Base-by-base conservation (phyloP, 1,139 yeast genomes). In the Debaryomyces psychrophilus region DNA sequence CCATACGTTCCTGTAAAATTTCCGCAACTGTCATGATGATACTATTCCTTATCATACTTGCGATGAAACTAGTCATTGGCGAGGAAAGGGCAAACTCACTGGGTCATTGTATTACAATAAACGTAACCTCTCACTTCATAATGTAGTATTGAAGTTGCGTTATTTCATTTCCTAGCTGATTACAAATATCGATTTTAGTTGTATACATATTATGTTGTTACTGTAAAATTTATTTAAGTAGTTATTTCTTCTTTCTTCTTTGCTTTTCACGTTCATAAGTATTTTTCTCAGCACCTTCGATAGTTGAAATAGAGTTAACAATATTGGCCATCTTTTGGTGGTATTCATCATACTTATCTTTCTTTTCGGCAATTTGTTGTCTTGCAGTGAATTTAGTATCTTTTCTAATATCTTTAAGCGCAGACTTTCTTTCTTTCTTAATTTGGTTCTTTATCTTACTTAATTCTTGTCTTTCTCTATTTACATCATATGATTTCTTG, bases 281-380 rank as follows among this genome's bases (percentile, higher is more conserved):
- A 63, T 93, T 92, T 76, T 88, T 87, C 61, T 90, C 97, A 5
- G 95, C 88, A 58, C 98, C 98, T 74, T 92, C 98, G 56, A 86
- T 88, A 2, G 97, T 89, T 53, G 87, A 87, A 60, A 92, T 88
- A 46, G 92, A 82, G 58, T 92, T 87, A 63, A 87, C 85, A 65
- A 95, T 85, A 53, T 79, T 80, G 40, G 95, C 87, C 90, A 93
- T 88, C 76, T 90, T 92, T 57, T 83, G 79, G 65, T 93, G 98
- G 65, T 95, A 95, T 17, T 81, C 90, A 44, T 81, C 81, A 60
- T 89, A 85, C 62, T 81, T 81, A 50, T 75, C 73, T 67, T 88
- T 87, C 79, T 89, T 87, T 60, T 85, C 92, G 44, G 76, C 74
- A 60, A 92, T 85, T 65, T 84, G 87, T 67, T 92, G 92, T 57